Base-by-base conservation (phyloP, 257 asterid species). In the Verbena officinalis region DNA sequence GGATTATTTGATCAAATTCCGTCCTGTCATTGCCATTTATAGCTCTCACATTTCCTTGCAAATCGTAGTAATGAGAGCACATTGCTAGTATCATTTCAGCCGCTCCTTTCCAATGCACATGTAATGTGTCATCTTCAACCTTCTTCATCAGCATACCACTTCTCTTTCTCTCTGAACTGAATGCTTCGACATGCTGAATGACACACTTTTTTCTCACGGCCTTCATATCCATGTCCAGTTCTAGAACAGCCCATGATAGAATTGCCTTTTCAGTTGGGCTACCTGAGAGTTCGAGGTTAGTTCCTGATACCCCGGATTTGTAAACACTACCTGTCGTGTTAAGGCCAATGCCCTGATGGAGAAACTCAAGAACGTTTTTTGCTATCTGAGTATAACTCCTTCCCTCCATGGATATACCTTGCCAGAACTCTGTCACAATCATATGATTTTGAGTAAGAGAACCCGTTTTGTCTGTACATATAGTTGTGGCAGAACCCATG, bases 31-130 rank as follows among this genome's bases (percentile, higher is more conserved):
- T 12, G 12, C 67, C 55, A 15, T 49, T 65, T 0, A 85, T 64
- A 39, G 22, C 27, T 57, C 31, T 80, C 4, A 66, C 16, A n/a
- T 80, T 67, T 54, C 88, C 86, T 0, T 64, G 57, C 0, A 5
- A 14, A 56, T 80, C 68, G 33, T 71, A 75, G 58, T 75, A 82
- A 9, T 74, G 69, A 0, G 86, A 67, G 71, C 84, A 85, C 75
- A 58, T 70, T 69, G 67, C 64, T 17, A 77, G 67, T 14, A 85
- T 69, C 82, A 71, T 77, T 40, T 84, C 91, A n/a, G 84, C 81
- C 5, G 78, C 86, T 11, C 91, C 91, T 64, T 77, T 84, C 91
- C 91, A 82, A 51, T 82, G 86, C 11, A 71, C 80, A 39, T 80
- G 75, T 11, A 22, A 10, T 30, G 24, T 22, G 5, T 51, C 4